Evolutionary conservation across 2,329 filamentous ascomycete genomes (phyloP), one percentile per base, ranked within the genome.

Genomic region (Talaromyces islandicus): DNA sequence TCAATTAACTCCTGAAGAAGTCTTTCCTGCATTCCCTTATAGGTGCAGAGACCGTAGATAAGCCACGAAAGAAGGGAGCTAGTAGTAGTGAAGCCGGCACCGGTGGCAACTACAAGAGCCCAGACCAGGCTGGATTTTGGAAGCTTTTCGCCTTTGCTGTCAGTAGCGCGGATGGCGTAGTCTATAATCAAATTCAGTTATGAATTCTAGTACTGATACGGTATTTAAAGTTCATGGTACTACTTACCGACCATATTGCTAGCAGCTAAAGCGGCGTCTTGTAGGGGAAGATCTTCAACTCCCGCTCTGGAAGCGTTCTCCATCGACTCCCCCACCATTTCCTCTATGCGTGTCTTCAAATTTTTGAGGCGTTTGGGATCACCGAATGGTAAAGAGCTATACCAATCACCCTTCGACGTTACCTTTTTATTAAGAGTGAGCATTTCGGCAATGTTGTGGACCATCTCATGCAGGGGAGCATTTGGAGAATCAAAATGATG

Each of bases 51-150:
- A 5, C 78, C 75, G 66, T 85, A 86, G 43, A 85, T 67, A 1
- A 83, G 73, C 84, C 83, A 87, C 0, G 82, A 84, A 1, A 86
- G 74, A 3, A 86, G 77, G 0, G 82, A 82, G 3, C 79, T 81
- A 0, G 82, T 87, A 0, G 84, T 87, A 1, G 81, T 85, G 72
- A 87, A 87, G 21, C 85, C 85, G 2, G 84, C 84, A 4, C 76
- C 84, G 0, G 79, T 82, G 7, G 78, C 78, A 3, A 85, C 81
- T 2, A 85, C 25, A n/a, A 58, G 27, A 27, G 57, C 21, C n/a
- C 38, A 38, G 6, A 58, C 24, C 10, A 58, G 21, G 21, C 57
- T 38, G 12, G 25, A 25, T 29, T 41, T 30, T 10, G 57, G 57
- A 32, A 58, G 17, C n/a, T 58, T 58, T 2, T 58, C 27, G 17